Evolutionary conservation across 2,329 filamentous ascomycete genomes (phyloP).

Genomic region (Verticillium albo-atrum): DNA sequence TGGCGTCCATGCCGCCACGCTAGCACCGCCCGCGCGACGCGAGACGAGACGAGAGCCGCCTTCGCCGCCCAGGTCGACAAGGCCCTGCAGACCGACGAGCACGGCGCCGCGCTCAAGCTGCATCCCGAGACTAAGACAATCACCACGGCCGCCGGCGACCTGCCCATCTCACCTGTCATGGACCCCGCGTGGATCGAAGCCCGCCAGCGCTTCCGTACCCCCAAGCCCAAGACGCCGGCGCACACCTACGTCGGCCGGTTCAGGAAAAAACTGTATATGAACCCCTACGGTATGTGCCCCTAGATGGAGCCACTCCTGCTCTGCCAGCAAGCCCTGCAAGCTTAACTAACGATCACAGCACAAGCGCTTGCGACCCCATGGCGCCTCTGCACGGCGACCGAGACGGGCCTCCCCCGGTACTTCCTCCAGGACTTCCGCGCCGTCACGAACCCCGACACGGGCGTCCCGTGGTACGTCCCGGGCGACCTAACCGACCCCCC

Average conservation of each 20-base stretch:
- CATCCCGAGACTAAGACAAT: constrained; percentile 37
- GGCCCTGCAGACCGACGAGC: constrained; percentile 22
- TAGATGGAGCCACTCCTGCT: not conserved
- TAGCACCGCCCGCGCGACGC: not conserved
- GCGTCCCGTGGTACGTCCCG: constrained; percentile 53
- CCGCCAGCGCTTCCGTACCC: constrained; percentile 35
- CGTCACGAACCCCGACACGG: constrained; percentile 48
- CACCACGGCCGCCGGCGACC: constrained; percentile 35
- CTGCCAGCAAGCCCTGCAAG: not conserved
- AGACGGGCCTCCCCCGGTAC: constrained; percentile 46
- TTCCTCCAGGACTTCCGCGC: constrained; percentile 61
- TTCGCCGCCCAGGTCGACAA: constrained; percentile 20
- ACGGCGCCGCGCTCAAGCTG: constrained; percentile 26
- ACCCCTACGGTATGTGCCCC: constrained; percentile 60
- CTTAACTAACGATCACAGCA: constrained; percentile 36
- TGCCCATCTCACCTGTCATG: constrained; percentile 53
- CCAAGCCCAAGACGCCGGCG: constrained; percentile 23
- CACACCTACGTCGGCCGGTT: constrained; percentile 35
- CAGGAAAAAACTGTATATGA: constrained; percentile 54
- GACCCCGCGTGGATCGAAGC: constrained; percentile 44
- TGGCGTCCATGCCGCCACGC: not conserved
- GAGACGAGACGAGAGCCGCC: not conserved
- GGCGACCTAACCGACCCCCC: constrained; percentile 14
- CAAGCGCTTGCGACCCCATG: constrained; percentile 56
- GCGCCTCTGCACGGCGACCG: constrained; percentile 50